Conservation (phyloP, 345 rosid species). For the Sisymbrium irio region DNA sequence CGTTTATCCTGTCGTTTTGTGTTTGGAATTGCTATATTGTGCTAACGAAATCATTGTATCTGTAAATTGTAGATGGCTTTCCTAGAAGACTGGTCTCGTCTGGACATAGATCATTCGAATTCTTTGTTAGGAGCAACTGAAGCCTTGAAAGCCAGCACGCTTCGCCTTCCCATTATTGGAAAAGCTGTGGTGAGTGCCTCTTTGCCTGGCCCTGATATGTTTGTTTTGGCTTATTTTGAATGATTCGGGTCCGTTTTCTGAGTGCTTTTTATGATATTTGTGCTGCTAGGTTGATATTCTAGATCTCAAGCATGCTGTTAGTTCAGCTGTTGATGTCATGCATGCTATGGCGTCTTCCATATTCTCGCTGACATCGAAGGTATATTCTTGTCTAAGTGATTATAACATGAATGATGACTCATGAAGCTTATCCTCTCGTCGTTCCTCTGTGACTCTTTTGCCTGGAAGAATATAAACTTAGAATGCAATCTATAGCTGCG, state of each 20-base stretch:
- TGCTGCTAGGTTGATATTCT: conserved; percentile 57
- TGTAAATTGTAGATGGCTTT: conserved; percentile 46
- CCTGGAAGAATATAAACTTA: background rate
- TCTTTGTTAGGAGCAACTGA: conserved; percentile 78
- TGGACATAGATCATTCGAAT: conserved; percentile 66
- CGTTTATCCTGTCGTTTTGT: too few relatives aligned
- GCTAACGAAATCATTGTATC: background rate
- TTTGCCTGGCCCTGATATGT: background rate
- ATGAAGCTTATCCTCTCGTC: conserved; percentile 11
- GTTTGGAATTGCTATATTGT: background rate
- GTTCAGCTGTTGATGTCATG: conserved; percentile 83
- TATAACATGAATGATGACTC: background rate
- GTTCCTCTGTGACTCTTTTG: background rate
- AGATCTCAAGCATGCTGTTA: conserved; percentile 77
- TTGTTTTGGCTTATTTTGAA: background rate
- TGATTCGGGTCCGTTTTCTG: background rate
- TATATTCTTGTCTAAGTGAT: conserved; percentile 25
- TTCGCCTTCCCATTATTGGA: conserved; percentile 86
- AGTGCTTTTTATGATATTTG: background rate
- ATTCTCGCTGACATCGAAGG: conserved; percentile 61
- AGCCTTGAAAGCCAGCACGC: conserved; percentile 93
- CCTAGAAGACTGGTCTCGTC: conserved; percentile 75
- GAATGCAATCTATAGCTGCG: background rate
- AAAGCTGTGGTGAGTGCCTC: conserved; percentile 56
- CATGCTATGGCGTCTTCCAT: conserved; percentile 80